A percentile compares a stretch with the other conserved stretches of the same genome.
These are phyloP conservation scores for Cladosporium sp. DNA, from an alignment of 2,329 filamentous ascomycete genomes.

Conservation along the genomic window DNA sequence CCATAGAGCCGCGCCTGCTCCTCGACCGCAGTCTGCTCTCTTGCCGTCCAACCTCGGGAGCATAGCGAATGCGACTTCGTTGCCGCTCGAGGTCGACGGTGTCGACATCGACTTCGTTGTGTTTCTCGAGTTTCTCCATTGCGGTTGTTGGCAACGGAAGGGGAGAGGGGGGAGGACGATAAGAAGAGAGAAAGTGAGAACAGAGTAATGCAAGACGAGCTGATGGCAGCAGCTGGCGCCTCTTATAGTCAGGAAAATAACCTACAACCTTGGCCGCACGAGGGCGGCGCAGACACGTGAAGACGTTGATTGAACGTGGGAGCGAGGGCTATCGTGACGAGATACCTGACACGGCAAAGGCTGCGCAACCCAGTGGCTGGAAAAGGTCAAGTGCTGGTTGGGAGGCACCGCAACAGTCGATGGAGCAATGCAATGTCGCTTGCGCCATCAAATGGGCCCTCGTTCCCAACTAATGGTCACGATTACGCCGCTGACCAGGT, in stretches of 20 bases:
- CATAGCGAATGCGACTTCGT: slow-evolving; percentile 18
- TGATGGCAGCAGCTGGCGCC: background rate
- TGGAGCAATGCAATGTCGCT: background rate
- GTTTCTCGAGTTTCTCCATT: slow-evolving; percentile 6
- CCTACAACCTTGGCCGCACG: background rate
- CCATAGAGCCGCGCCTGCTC: slow-evolving; percentile 16
- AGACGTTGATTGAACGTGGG: background rate
- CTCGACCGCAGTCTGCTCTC: slow-evolving; percentile 19
- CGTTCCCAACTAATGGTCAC: background rate
- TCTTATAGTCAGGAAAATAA: background rate
- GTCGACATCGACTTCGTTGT: slow-evolving; percentile 5
- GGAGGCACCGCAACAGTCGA: background rate
- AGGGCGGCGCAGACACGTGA: slow-evolving; percentile 2
- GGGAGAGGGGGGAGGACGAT: background rate
- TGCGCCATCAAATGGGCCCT: background rate
- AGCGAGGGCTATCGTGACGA: background rate
- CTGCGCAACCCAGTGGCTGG: background rate
- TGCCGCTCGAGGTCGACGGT: slow-evolving; percentile 10
- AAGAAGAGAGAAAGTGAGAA: background rate
- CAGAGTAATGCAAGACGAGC: background rate
- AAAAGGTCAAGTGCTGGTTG: background rate
- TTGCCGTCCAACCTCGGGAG: slow-evolving; percentile 31
- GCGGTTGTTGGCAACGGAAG: background rate
- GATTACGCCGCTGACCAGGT: background rate
- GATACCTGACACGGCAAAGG: background rate